phyloP scores from a whole-genome alignment of 2,329 filamentous ascomycete species.

The Trichoderma gracile region DNA sequence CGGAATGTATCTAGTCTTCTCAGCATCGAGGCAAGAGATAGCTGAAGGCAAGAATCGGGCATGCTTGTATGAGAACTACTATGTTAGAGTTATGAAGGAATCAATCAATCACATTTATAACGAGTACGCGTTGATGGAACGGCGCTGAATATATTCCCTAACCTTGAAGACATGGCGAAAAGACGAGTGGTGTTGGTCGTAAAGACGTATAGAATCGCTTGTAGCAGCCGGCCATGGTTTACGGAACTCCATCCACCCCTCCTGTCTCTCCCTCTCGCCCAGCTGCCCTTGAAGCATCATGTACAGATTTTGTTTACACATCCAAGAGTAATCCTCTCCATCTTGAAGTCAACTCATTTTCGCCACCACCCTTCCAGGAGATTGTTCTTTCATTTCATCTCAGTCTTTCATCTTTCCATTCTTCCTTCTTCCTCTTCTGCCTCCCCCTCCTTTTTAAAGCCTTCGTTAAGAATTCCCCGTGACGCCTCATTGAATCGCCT shows the following conservation, averaged over 20 bases:
- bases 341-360: conserved; percentile 3
- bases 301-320: conserved; percentile 26
- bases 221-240: not conserved
- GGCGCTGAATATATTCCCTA: conserved; percentile 20
- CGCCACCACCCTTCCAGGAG: not conserved
- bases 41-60: not conserved
- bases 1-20: not conserved
- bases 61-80: not conserved
- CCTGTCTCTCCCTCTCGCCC: not conserved
- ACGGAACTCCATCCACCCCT: conserved; percentile 8
- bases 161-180: conserved; percentile 17
- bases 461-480: conserved; percentile 10
- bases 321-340: conserved; percentile 14
- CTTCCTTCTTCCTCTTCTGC: not conserved
- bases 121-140: not conserved
- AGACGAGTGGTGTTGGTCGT: conserved; percentile 26
- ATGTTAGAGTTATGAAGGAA: not conserved
- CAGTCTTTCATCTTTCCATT: not conserved
- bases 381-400: not conserved
- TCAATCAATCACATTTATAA: not conserved
- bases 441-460: not conserved
- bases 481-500: conserved; percentile 21
- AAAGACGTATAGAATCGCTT: conserved; percentile 22
- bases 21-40: not conserved
- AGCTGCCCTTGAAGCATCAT: conserved; percentile 5